Evolutionary conservation across 225 moss, liverwort and hornwort genomes (phyloP).

Genomic region (Sphagnum tenellum): DNA sequence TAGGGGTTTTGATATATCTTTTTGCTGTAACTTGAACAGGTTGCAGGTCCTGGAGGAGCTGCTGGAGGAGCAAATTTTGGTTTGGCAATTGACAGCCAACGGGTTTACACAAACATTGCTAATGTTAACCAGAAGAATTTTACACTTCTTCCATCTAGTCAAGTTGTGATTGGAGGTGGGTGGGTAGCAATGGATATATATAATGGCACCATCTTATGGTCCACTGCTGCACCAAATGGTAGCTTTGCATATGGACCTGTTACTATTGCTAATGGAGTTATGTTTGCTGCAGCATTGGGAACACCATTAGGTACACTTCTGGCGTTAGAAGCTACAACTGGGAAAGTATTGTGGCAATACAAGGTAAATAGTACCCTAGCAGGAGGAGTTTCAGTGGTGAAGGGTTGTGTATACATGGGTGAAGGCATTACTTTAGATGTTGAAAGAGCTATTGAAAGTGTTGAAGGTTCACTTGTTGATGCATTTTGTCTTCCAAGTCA

Average conservation of each 20-base stretch:
- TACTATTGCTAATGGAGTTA: constrained; percentile 1
- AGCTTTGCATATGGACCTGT: constrained; percentile 5
- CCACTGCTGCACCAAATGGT: constrained; percentile 5
- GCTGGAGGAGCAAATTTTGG: constrained; percentile 7
- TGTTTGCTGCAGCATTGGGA: neutral
- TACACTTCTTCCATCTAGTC: neutral
- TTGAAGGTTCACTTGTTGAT: too few species aligned
- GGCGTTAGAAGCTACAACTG: constrained; percentile 1
- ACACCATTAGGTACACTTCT: neutral
- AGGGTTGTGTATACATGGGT: constrained; percentile 1
- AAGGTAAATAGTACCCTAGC: neutral
- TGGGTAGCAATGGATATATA: constrained; percentile 25
- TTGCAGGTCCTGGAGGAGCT: constrained; percentile 12
- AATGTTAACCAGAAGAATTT: neutral
- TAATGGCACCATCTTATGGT: constrained; percentile 12
- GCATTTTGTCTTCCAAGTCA: too few species aligned
- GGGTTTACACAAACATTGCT: constrained; percentile 7
- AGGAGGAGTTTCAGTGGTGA: constrained; percentile 1
- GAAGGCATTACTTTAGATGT: neutral
- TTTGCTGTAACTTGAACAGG: constrained; percentile 1
- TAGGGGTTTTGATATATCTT: too few species aligned
- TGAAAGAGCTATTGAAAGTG: too few species aligned
- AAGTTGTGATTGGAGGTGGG: constrained; percentile 8
- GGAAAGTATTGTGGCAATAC: neutral
- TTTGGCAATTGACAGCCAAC: constrained; percentile 7